These are phyloP conservation scores for Eutrema japonicum DNA, from an alignment of 345 rosid genomes.

Conservation along the genomic window DNA sequence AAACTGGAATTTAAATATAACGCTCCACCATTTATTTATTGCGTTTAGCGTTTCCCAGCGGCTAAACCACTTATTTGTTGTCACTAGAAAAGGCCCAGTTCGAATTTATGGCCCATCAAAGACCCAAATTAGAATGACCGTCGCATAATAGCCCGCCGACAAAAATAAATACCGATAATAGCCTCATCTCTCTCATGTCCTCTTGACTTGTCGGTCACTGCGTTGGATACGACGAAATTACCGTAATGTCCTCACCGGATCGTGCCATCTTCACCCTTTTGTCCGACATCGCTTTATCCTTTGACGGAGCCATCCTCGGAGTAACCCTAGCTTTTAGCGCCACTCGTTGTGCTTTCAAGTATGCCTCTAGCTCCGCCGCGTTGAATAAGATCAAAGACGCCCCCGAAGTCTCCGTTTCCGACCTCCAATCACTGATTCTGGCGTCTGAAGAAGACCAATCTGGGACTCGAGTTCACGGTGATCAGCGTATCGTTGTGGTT, in stretches of 20 bases:
- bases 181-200: not conserved
- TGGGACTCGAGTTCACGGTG: constrained; percentile 2
- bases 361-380: constrained; percentile 56
- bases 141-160: not conserved
- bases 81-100: not conserved
- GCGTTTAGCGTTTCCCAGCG: not conserved
- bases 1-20: not conserved
- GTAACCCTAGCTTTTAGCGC: constrained; percentile 69
- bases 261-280: constrained; percentile 59
- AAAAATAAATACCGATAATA: not conserved
- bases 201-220: not conserved
- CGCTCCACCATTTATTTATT: not conserved
- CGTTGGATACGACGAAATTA: not conserved
- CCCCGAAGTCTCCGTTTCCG: constrained; percentile 57
- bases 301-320: constrained; percentile 90
- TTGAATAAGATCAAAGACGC: constrained; percentile 59
- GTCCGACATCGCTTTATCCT: constrained; percentile 70
- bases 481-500: constrained; percentile 55
- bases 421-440: constrained; percentile 66
- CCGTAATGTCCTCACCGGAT: constrained; percentile 75
- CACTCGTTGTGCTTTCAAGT: constrained; percentile 57
- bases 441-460: constrained; percentile 29
- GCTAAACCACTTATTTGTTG: too few species aligned
- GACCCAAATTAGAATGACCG: constrained; percentile 20
- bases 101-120: constrained; percentile 11